phyloP scores from a whole-genome alignment of 2,329 filamentous ascomycete species.

The Alternaria angustiovoidea region DNA sequence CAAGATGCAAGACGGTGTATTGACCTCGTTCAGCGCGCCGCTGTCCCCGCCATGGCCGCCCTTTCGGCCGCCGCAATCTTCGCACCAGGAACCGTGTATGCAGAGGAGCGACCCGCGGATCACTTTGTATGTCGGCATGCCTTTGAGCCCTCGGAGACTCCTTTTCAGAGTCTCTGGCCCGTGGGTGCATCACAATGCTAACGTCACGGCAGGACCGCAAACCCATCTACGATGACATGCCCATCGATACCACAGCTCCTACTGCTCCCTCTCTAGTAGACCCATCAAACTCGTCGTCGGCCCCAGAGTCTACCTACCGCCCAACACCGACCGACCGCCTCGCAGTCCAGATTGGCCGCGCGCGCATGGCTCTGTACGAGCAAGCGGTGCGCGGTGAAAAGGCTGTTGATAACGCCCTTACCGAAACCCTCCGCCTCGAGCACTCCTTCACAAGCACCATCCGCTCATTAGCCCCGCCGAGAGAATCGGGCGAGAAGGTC shows the following conservation, averaged over 20 bases:
- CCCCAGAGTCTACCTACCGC: conserved; percentile 39
- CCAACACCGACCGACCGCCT: conserved; percentile 91
- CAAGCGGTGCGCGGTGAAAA: conserved; percentile 80
- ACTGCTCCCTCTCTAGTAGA: conserved; percentile 46
- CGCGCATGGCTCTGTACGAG: conserved; percentile 80
- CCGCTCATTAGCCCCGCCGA: conserved; percentile 84
- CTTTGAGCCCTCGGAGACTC: neutral
- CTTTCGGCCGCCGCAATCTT: conserved; percentile 57
- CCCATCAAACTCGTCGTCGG: conserved; percentile 41
- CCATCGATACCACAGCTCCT: conserved; percentile 51
- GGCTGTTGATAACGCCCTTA: conserved; percentile 81
- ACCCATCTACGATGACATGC: conserved; percentile 79
- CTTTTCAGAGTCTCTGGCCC: neutral
- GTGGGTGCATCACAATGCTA: neutral
- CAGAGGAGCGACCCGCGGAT: conserved; percentile 53
- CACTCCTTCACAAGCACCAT: conserved; percentile 88
- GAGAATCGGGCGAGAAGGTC: conserved; percentile 85
- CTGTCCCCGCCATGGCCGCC: conserved; percentile 57
- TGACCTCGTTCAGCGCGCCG: conserved; percentile 54
- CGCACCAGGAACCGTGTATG: conserved; percentile 57
- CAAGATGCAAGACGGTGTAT: neutral
- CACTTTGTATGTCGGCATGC: conserved; percentile 24
- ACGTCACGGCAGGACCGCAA: conserved; percentile 49
- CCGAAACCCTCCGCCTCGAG: conserved; percentile 83
- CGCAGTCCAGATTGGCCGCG: conserved; percentile 79